Evolutionary conservation across 106 monocot species (phyloP), one percentile per base, ranked within the genome.

Genomic region (Dioscorea zingiberensis): DNA sequence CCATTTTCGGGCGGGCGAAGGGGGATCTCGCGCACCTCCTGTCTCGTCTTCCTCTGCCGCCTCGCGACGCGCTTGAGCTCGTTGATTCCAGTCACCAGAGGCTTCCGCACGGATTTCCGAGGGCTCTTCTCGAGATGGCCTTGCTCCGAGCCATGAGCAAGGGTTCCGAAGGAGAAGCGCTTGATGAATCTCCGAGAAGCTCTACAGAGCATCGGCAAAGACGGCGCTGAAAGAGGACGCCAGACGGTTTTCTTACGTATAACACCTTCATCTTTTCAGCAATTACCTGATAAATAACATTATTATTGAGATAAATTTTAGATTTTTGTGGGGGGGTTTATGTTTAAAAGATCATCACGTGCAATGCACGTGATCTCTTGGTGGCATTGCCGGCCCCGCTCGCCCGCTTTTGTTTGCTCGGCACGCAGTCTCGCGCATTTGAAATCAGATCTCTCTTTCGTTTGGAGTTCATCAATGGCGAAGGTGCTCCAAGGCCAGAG

Each of bases 401-500:
- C 4, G 30, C 4, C 10, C 10, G 4, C 38, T 38, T 38, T 6
- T 8, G 38, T 51, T 51, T 13, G 51, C 0, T 13, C 51, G 12
- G 4, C 8, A 51, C 15, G 7, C 51, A 16, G 15, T 51, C 19
- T 51, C 19, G 7, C 18, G 15, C 19, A 13, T 16, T 51, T 18
- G 51, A 51, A 19, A 19, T 18, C 19, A 16, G 51, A 16, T 51
- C 15, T 51, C 2, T 16, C 19, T 4, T 13, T 51, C 13, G 51
- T 4, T 51, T 13, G 51, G 0, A 8, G 51, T 4, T 15, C 51
- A 13, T 7, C 46, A 55, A 95, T 95, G 95, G 70, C 79, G 72
- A 91, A 84, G 84, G 75, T 68, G 23, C 46, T 76, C 54, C 75
- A 71, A 32, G 38, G 46, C 12, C 87, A 84, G 66, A 77, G 47